These are phyloP conservation scores for Colletotrichum sp. DNA, from an alignment of 2,329 filamentous ascomycete genomes.

Conservation along the genomic window DNA sequence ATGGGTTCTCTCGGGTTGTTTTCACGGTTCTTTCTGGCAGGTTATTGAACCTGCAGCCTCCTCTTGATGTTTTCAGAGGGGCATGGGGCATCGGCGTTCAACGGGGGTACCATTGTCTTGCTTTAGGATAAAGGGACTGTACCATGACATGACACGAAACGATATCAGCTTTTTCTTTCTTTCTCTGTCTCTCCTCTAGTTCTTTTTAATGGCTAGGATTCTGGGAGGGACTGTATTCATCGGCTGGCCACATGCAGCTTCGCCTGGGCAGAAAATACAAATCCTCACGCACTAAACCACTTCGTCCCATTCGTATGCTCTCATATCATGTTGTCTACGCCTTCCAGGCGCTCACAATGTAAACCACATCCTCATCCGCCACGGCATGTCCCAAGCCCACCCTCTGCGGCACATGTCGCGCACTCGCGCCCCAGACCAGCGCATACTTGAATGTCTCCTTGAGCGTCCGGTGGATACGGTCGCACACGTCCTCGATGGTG, in stretches of 20 bases:
- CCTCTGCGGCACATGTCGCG: constrained; percentile 90
- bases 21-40: not conserved
- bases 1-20: constrained; percentile 8
- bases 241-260: not conserved
- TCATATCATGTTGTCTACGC: constrained; percentile 42
- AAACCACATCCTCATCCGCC: constrained; percentile 71
- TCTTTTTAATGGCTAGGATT: not conserved
- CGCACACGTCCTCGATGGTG: constrained; percentile 95
- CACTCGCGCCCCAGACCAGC: constrained; percentile 95
- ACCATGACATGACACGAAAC: constrained; percentile 25
- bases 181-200: constrained; percentile 7
- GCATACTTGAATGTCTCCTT: constrained; percentile 99
- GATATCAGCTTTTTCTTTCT: constrained; percentile 22
- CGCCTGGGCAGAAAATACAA: constrained; percentile 14
- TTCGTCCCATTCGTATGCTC: not conserved
- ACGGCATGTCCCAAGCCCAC: constrained; percentile 87
- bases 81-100: constrained; percentile 18
- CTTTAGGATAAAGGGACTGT: constrained; percentile 16
- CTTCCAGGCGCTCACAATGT: constrained; percentile 69
- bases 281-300: constrained; percentile 1
- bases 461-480: constrained; percentile 88
- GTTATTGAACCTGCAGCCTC: not conserved
- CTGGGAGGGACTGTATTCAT: constrained; percentile 12
- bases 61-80: not conserved
- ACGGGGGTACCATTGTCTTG: constrained; percentile 12